Evolutionary conservation across 768 basidiomycete genomes (phyloP), one percentile per base, ranked within the genome.

Genomic region (Mycena latifolia): DNA sequence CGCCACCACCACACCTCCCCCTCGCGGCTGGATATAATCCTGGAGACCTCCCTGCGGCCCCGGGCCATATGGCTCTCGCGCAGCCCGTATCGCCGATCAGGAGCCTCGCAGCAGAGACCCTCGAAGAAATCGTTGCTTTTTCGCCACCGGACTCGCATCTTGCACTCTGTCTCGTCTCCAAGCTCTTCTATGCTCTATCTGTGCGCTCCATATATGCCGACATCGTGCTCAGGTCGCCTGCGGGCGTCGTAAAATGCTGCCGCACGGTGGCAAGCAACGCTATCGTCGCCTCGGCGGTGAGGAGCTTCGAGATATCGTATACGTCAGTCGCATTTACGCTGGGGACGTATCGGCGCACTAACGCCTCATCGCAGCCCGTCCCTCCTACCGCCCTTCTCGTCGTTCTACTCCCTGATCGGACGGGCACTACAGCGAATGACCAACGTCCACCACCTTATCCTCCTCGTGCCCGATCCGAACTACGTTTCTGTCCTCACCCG

Each of bases 21-120:
- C 20, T 43, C 31, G 5, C 18, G 15, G 6, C 61, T 55, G 37
- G 31, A 31, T 54, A 11, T 25, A 53, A 65, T 51, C 14, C 65
- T 69, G 65, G 60, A 69, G 51, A 24, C 18, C 33, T 9, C 24
- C 8, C 51, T 24, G 28, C n/a, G 37, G 37, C 41, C 59, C 41
- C 52, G 69, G 65, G 69, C 64, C 55, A 47, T 63, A 66, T 66
- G 65, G 64, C 65, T 59, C 48, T 27, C 48, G 53, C 37, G 2
- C 33, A 35, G 8, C 20, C 25, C 27, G 35, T 43, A 43, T 61
- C 65, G 5, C 59, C 67, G 41, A 69, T 69, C 39, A 54, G 33
- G 31, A 47, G 71, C 54, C 75, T 82, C 67, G 80, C 81, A 10
- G 47, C 76, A 50, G 81, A 82, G 61, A 73, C 80, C 28, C 65